These are phyloP conservation scores for Wickerhamomyces hampshirensis DNA, from an alignment of 805 yeast genomes.

Conservation along the genomic window DNA sequence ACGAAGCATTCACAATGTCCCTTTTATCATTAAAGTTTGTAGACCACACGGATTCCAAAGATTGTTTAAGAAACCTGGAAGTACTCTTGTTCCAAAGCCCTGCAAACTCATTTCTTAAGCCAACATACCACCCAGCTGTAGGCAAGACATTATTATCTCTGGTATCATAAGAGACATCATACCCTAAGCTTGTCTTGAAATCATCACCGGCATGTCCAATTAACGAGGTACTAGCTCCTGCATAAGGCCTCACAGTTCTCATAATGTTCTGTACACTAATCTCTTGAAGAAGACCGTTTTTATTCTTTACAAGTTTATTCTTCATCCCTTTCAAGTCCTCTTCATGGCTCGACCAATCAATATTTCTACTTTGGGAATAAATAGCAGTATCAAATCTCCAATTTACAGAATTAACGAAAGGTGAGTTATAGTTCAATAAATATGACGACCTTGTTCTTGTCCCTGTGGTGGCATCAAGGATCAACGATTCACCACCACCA, in stretches of 20 bases:
- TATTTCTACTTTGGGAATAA: slow-evolving; percentile 46
- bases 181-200: slow-evolving; percentile 49
- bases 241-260: slow-evolving; percentile 32
- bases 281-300: slow-evolving; percentile 41
- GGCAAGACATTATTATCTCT: slow-evolving; percentile 41
- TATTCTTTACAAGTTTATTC: slow-evolving; percentile 26
- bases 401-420: slow-evolving; percentile 40
- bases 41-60: slow-evolving; percentile 31
- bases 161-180: slow-evolving; percentile 37
- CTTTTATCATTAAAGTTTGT: slow-evolving; percentile 26
- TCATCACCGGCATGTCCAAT: slow-evolving; percentile 59
- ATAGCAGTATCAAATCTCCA: slow-evolving; percentile 52
- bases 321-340: slow-evolving; percentile 43
- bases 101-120: slow-evolving; percentile 42
- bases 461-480: slow-evolving; percentile 53
- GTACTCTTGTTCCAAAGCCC: slow-evolving; percentile 21
- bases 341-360: slow-evolving; percentile 50
- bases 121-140: slow-evolving; percentile 34
- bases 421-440: slow-evolving; percentile 47
- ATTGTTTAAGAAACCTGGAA: slow-evolving; percentile 31
- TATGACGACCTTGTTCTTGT: slow-evolving; percentile 56
- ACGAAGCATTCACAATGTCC: slow-evolving; percentile 44
- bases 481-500: slow-evolving; percentile 64
- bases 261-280: slow-evolving; percentile 37
- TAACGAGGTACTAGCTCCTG: slow-evolving; percentile 38